Base-by-base conservation (phyloP, 495 filamentous ascomycete species). In the Tuber indicum region DNA sequence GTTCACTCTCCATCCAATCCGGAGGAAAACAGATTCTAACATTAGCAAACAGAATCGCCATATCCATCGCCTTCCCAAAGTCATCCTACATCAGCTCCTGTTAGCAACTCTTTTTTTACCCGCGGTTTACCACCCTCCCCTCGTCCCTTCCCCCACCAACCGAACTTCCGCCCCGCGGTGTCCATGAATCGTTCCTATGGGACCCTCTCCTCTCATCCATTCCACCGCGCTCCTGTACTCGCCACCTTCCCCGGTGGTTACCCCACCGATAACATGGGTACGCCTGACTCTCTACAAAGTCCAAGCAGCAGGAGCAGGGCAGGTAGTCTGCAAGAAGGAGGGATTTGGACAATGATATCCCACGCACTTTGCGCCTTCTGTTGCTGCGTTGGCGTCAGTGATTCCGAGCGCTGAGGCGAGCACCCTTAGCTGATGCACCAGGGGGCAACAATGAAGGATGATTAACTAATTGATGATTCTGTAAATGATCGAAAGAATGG, bases 101-200 rank as follows among this genome's bases (percentile, higher is more conserved):
- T 78, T 70, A 75, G 74, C 16, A 82, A 78, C 49, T 74, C 75
- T 17, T 83, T 83, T 71, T 83, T 83, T 62, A 76, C 78, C 12
- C 82, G 75, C 23, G 75, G 77, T 12, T 41, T 78, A 73, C 43
- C 81, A 36, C 42, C 74, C 45, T 77, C 71, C 71, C 78, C 73
- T 69, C 81, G 73, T 14, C 74, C 72, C 19, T 76, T 76, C 23
- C 70, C 70, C 26, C 82, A 76, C 70, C 81, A 76, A n/a, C 82
- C 78, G 23, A 72, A 78, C 8, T 83, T 83, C 71, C 81, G 82
- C 52, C 81, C 81, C 14, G 74, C 78, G 9, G 52, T 79, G 72
- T 81, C 78, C 42, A 82, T 82, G 78, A 83, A 83, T 75, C 81
- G 82, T 39, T 83, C 81, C 4, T 83, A 83, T 62, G 82, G 82